Base-by-base conservation (phyloP, 2,329 filamentous ascomycete species). In the Neospermospora avenae region DNA sequence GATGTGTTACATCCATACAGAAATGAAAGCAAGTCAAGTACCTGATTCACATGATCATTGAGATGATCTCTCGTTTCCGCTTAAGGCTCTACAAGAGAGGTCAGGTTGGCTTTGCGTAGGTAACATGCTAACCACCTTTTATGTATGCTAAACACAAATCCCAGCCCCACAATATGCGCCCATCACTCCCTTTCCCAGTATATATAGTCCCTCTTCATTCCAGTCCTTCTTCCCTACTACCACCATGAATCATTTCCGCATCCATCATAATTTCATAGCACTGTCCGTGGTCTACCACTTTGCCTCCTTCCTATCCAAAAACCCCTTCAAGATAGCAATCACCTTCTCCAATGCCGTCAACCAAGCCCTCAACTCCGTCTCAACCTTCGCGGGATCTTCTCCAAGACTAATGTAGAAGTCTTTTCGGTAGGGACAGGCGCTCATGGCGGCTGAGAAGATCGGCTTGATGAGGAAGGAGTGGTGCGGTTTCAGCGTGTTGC, bases 361-460 rank as follows among this genome's bases (percentile, higher is more conserved):
- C 83, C 93, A 97, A 65, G 79, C 77, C 68, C 81, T 77, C 70
- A 97, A 75, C 71, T 89, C 84, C 58, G 76, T 72, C 54, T 80
- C 69, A 52, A 95, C 87, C 75, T 87, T 84, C 31, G 73, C 77
- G 41, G 82, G 76, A 71, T 90, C 84, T 20, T 80, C 78, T 39
- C 90, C 92, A 45, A 99, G 81, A 84, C 97, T 96, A 66, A 77
- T 77, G 75, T 97, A 98, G 74, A 99, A 98, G 76, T 93, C 90
- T 74, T 90, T 91, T 68, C 93, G 86, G 82, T 97, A 96, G 1
- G 95, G 95, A 68, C 90, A 93, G 18, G 92, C 93, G 69, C 85
- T 84, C 92, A 99, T 96, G 74, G 93, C 93, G 63, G 92, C 89
- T 69, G 83, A 89, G 83, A 98, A 98, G 73, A 97, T 82, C 63